These are phyloP conservation scores for Nitzschia palea DNA, from an alignment of 108 stramenopile species.

Conservation along the genomic window DNA sequence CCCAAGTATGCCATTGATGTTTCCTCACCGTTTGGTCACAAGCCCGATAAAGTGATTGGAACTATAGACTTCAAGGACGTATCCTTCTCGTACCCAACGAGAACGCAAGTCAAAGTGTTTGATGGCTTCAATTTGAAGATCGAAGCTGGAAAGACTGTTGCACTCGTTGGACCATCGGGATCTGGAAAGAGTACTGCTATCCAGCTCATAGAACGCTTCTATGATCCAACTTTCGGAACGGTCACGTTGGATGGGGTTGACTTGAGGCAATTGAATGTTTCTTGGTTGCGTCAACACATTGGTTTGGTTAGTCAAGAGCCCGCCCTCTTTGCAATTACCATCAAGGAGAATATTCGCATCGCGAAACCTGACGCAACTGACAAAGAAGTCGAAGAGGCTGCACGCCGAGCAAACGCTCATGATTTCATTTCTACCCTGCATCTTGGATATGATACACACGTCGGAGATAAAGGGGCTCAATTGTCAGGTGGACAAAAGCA, in stretches of 20 bases:
- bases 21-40: slow-evolving; percentile 45
- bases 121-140: slow-evolving; percentile 58
- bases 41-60: slow-evolving; percentile 40
- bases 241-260: slow-evolving; percentile 78
- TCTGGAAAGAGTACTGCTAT: slow-evolving; percentile 70
- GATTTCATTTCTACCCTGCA: slow-evolving; percentile 67
- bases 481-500: slow-evolving; percentile 49
- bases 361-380: slow-evolving; percentile 55
- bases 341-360: slow-evolving; percentile 80
- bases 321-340: slow-evolving; percentile 70
- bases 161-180: slow-evolving; percentile 67
- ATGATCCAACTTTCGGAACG: slow-evolving; percentile 61
- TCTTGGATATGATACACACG: slow-evolving; percentile 73
- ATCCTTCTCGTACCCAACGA: slow-evolving; percentile 62
- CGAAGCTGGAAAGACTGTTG: slow-evolving; percentile 62
- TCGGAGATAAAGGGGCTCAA: slow-evolving; percentile 52
- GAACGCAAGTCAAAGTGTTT: slow-evolving; percentile 44
- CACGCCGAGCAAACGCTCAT: slow-evolving; percentile 77
- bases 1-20: slow-evolving; percentile 58
- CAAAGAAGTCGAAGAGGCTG: slow-evolving; percentile 65
- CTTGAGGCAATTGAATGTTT: slow-evolving; percentile 61
- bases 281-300: slow-evolving; percentile 68
- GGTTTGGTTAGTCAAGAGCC: slow-evolving; percentile 90
- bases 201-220: slow-evolving; percentile 76
- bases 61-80: slow-evolving; percentile 51